These are phyloP conservation scores for Clavulina sp. DNA, from an alignment of 768 basidiomycete genomes.

Conservation along the genomic window DNA sequence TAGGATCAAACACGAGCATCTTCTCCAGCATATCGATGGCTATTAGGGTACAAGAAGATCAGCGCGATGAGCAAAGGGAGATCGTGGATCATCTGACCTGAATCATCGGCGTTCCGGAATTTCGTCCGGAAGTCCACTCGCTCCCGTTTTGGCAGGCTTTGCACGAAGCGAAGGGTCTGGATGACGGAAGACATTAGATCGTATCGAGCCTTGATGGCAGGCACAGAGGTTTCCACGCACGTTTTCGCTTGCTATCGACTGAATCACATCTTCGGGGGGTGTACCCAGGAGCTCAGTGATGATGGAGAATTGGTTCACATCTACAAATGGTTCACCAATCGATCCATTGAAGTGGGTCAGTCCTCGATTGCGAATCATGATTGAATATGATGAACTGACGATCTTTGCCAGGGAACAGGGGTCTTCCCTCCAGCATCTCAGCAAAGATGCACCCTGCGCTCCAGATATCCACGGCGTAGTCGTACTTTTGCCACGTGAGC, in stretches of 20 bases:
- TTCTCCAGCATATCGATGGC: conserved; percentile 92
- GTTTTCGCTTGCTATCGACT: conserved; percentile 96
- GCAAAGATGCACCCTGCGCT: conserved; percentile 99
- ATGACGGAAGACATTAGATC: conserved; percentile 3
- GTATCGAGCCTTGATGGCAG: background rate
- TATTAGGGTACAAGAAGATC: conserved; percentile 15
- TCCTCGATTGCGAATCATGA: background rate
- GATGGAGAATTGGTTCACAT: conserved; percentile 99
- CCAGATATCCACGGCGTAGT: conserved; percentile 99
- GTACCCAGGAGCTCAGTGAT: conserved; percentile 96
- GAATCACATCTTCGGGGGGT: conserved; percentile 98
- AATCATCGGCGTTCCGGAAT: conserved; percentile 64
- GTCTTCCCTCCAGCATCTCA: conserved; percentile 98
- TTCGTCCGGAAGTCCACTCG: conserved; percentile 92
- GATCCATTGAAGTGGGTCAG: conserved; percentile 7
- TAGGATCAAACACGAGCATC: conserved; percentile 97
- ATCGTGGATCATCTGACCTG: conserved; percentile 40
- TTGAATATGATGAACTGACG: conserved; percentile 41
- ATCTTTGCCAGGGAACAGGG: conserved; percentile 97
- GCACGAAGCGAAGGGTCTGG: conserved; percentile 96
- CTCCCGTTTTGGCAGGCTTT: conserved; percentile 89
- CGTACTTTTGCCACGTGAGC: conserved; percentile 99
- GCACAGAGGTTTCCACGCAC: conserved; percentile 23
- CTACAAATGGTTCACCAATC: conserved; percentile 25
- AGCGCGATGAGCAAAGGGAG: background rate